Evolutionary conservation across 805 yeast species (phyloP), one percentile per base, ranked within the genome.

Genomic region (Hanseniaspora meyeri): DNA sequence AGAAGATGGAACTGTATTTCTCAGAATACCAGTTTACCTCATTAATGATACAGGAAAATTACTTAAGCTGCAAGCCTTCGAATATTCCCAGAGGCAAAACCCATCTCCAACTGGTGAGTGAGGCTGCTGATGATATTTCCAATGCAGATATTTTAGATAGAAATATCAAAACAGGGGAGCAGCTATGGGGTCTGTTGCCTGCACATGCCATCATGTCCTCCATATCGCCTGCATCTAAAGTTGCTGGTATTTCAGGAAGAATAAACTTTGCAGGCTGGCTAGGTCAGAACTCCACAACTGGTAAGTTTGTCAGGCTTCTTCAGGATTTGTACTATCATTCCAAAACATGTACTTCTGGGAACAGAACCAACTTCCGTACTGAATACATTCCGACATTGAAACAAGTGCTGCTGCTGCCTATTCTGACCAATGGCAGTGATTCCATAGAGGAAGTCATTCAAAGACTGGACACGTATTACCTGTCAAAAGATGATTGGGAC

Each of bases 1-100:
- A 88, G 60, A 86, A 88, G 66, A 82, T 91, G 64, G 91, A 86
- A 63, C 75, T 88, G 53, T 93, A 89, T 66, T 93, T 93, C 73
- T 89, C 88, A 68, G 98, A 93, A 69, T 86, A 87, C 70, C 96
- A 89, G 65, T 85, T 93, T 66, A 82, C 95, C 1, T 97, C 98
- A 5, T 74, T 91, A 59, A 91, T 93, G 97, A 79, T 93, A 54
- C 97, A 91, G 66, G 98, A 93, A 67, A 93, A 93, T 70, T 93
- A 93, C 66, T 68, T 87, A 50, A 71, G 70, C 38, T 82, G 95
- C 0, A 72, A 72, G 43, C 96, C 95, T 1, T 59, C 74, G 8
- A 68, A 69, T 31, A 70, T 73, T 17, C 65, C 72, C 57, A 60
- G 74, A 11, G 72, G 77, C n/a, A 61, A 71, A 27, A 73, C 77